Evolutionary conservation across 2,329 filamentous ascomycete species (phyloP), one percentile per base, ranked within the genome.

Genomic region (Blastomyces gilchristii): DNA sequence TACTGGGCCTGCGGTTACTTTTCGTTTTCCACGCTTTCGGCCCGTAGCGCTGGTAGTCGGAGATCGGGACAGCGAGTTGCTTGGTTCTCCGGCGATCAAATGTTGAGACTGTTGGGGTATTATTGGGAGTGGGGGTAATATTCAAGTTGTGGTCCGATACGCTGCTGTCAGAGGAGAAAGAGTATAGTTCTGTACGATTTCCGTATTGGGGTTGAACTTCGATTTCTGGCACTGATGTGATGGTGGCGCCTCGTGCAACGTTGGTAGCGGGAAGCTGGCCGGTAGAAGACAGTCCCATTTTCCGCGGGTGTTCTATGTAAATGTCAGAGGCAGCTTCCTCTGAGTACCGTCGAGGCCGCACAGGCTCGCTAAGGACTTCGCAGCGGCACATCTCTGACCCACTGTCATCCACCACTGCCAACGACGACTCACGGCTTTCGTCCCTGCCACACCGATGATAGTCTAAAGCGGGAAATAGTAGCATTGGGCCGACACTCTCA

Each of bases 41-140:
- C 0, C 57, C 57, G 39, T 58, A 58, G 41, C 57, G 57, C 41
- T 58, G 57, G 25, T 45, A 58, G 57, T 58, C 57, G 39, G 57
- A 58, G 57, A 47, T 58, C 22, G 41, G 57, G 41, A 58, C 41
- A 31, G 57, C 57, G 7, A 58, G 57, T 58, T 58, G 57, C 47
- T 45, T 43, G 41, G 57, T 45, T 58, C 41, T 43, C 16, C 25
- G 57, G 4, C 41, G 57, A 41, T 45, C 57, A 8, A 45, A 45
- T 25, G n/a, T 16, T 45, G 39, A 22, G 25, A 11, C 6, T 16
- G 57, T 58, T 25, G 57, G 57, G n/a, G 39, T 45, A 45, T 58
- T 58, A 16, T 39, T 31, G 11, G 57, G 57, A 28, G 57, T 58
- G 22, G 57, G 57, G 41, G 57, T 58, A 7, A 58, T 58, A 25